Evolutionary conservation across 164 flowering plant genomes (phyloP).

Genomic region (Vitis cinerea): DNA sequence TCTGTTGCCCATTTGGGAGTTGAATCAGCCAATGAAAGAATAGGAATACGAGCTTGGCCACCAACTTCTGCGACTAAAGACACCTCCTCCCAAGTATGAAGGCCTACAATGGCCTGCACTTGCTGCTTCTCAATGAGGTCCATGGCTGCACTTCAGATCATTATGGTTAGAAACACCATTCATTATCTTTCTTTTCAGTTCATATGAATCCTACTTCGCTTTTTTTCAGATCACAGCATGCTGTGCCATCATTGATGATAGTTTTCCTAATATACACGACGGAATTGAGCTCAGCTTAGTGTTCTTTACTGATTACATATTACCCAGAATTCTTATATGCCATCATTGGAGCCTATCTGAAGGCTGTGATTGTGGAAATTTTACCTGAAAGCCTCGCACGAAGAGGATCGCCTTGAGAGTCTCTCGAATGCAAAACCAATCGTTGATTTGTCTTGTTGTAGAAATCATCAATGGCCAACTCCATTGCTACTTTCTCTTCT

Average conservation of each 20-base stretch:
- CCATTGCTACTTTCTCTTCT: slow-evolving; percentile 28
- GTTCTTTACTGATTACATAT: not conserved
- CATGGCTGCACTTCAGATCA: not conserved
- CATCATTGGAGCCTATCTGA: slow-evolving; percentile 4
- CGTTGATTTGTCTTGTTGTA: not conserved
- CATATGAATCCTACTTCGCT: no score
- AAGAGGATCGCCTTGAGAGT: not conserved
- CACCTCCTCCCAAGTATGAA: slow-evolving; percentile 16
- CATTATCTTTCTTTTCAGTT: no score
- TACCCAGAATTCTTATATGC: not conserved
- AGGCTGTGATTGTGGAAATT: slow-evolving; percentile 5
- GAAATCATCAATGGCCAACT: slow-evolving; percentile 22
- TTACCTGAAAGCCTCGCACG: not conserved
- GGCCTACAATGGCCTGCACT: slow-evolving; percentile 16
- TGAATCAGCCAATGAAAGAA: slow-evolving; percentile 20
- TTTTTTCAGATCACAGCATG: no score
- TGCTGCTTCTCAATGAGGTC: slow-evolving; percentile 10
- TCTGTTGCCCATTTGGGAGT: slow-evolving; percentile 13
- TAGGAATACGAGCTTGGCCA: slow-evolving; percentile 13
- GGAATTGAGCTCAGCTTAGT: not conserved
- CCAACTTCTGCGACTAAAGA: slow-evolving; percentile 17
- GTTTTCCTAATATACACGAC: no score
- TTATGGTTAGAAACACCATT: not conserved
- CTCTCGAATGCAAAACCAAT: not conserved
- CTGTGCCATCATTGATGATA: no score